A percentile compares a stretch with the other conserved stretches of the same genome.
These are phyloP conservation scores for Thermoascus crustaceus DNA, from an alignment of 2,329 filamentous ascomycete genomes.

Conservation along the genomic window DNA sequence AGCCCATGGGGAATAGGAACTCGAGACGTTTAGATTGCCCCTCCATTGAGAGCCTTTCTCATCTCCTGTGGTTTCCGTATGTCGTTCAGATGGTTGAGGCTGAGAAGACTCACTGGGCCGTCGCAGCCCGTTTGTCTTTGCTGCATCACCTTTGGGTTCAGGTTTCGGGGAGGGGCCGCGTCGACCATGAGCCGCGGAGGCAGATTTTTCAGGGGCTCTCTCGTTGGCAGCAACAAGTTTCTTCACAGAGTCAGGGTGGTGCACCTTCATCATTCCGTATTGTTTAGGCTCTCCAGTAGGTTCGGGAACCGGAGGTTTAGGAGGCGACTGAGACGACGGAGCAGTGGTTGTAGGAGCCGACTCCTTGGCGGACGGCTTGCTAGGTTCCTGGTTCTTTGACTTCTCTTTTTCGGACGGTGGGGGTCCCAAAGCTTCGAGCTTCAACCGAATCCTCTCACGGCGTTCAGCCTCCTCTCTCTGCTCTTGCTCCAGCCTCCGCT, in stretches of 20 bases:
- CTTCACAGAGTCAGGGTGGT: conserved; percentile 47
- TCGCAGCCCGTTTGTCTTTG: conserved; percentile 23
- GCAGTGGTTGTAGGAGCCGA: conserved; percentile 16
- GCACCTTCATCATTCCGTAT: conserved; percentile 56
- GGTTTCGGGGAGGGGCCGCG: conserved; percentile 24
- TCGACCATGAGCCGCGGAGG: conserved; percentile 16
- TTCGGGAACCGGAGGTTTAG: conserved; percentile 51
- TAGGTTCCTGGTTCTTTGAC: conserved; percentile 17
- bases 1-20: conserved; percentile 32
- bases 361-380: conserved; percentile 11
- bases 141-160: conserved; percentile 19
- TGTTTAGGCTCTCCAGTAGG: conserved; percentile 51
- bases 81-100: conserved; percentile 14
- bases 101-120: conserved; percentile 15
- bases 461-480: conserved; percentile 50
- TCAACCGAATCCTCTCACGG: conserved; percentile 50
- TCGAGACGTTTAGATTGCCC: conserved; percentile 28
- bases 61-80: conserved; percentile 20
- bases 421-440: conserved; percentile 47
- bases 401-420: conserved; percentile 28
- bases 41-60: conserved; percentile 31
- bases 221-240: conserved; percentile 33
- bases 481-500: conserved; percentile 46
- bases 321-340: conserved; percentile 42
- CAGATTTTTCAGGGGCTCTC: conserved; percentile 25